A percentile compares a stretch with the other conserved stretches of the same genome.
Conservation (phyloP, 2,329 filamentous ascomycete species). For the Pezicula radicicola region DNA sequence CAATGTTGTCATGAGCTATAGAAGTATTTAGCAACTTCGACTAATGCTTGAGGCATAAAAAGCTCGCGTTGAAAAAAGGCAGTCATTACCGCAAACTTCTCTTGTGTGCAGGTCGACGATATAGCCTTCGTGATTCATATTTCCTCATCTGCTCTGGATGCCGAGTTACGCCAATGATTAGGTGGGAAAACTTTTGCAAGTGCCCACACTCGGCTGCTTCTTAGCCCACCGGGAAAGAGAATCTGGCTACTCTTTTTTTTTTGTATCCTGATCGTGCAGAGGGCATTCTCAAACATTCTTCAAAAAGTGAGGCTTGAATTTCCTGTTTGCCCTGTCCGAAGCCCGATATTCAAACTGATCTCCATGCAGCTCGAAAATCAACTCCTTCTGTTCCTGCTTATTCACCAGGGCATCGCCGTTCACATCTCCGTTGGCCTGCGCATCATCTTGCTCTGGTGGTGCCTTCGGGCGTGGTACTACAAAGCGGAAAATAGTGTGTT, state of each 20-base stretch:
- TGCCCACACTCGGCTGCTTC: neutral
- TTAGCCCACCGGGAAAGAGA: neutral
- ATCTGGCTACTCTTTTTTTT: neutral
- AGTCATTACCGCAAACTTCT: no score
- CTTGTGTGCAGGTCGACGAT: no score
- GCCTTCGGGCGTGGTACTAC: slow-evolving; percentile 49
- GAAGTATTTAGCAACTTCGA: no score
- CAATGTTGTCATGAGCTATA: no score
- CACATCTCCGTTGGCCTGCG: neutral
- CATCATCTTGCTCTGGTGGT: neutral
- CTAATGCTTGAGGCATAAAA: no score
- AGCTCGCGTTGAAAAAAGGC: no score
- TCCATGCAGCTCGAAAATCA: slow-evolving; percentile 84
- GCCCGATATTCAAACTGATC: slow-evolving; percentile 82
- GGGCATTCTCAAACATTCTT: slow-evolving; percentile 58
- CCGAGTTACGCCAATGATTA: no score
- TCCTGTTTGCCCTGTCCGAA: slow-evolving; percentile 82
- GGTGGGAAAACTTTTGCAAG: no score
- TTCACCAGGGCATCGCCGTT: slow-evolving; percentile 15
- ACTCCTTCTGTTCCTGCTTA: slow-evolving; percentile 30
- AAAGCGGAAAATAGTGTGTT: slow-evolving; percentile 81
- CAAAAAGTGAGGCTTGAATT: slow-evolving; percentile 84
- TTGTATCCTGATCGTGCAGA: neutral
- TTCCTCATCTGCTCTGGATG: no score
- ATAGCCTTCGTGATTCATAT: no score